Conservation (phyloP, 129 eudicot genomes). For the Apium graveolens region DNA sequence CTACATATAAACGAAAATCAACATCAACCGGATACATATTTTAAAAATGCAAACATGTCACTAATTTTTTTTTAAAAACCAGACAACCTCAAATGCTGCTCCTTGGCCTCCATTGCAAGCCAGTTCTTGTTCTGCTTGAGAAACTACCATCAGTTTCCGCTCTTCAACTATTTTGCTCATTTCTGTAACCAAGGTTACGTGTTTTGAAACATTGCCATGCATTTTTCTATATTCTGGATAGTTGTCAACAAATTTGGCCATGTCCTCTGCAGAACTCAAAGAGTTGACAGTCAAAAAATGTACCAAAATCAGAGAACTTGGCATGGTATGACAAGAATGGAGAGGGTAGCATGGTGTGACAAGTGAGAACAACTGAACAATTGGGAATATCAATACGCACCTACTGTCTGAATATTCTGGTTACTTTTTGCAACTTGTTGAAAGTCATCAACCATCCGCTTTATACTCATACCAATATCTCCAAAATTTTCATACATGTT, state of each 20-base stretch:
- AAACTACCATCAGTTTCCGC: constrained; percentile 89
- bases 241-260: constrained; percentile 98
- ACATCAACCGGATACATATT: neutral
- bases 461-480: constrained; percentile 96
- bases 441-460: constrained; percentile 95
- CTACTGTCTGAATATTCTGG: constrained; percentile 91
- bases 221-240: constrained; percentile 90
- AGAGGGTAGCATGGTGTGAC: neutral
- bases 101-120: constrained; percentile 99
- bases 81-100: constrained; percentile 88
- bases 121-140: constrained; percentile 93
- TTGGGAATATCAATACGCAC: constrained; percentile 32
- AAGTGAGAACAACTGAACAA: neutral
- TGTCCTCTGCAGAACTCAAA: constrained; percentile 67
- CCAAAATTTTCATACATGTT: constrained; percentile 98
- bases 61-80: neutral
- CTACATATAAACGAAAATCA: neutral
- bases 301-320: neutral
- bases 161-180: constrained; percentile 99
- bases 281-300: constrained; percentile 1
- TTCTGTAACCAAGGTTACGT: constrained; percentile 93
- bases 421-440: constrained; percentile 98
- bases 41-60: neutral
- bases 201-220: constrained; percentile 98
- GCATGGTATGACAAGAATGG: neutral